A percentile compares a stretch with the other conserved stretches of the same genome.
Conservation (phyloP, 306 rosid species). For the Geum urbanum region DNA sequence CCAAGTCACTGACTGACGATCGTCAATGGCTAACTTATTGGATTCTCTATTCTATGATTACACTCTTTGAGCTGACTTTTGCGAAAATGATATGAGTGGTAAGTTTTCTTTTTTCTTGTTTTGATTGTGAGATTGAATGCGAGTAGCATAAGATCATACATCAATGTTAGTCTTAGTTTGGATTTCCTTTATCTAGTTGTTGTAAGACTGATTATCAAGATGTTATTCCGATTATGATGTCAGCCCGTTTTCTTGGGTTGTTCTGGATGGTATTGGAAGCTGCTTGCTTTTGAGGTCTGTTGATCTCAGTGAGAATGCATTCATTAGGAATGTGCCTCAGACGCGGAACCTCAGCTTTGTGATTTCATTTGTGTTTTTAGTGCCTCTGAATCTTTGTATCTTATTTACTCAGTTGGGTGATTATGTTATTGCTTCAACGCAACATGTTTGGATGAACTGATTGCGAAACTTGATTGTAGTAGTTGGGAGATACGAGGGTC, state of each 20-base stretch:
- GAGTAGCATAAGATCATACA: no score
- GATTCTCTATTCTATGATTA: conserved; percentile 90
- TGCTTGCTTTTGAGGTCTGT: no score
- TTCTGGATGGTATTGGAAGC: no score
- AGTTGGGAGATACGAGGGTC: no score
- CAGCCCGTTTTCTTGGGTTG: no score
- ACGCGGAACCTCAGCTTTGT: conserved; percentile 5
- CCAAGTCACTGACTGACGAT: conserved; percentile 79
- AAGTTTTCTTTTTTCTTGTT: conserved; percentile 13
- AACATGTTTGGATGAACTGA: neutral
- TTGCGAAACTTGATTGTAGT: no score
- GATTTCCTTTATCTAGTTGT: no score
- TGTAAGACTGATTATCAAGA: no score
- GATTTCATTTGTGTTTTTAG: conserved; percentile 2
- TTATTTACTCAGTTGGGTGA: neutral
- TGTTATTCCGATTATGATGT: no score
- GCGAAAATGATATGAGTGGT: conserved; percentile 85
- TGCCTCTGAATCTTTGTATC: neutral
- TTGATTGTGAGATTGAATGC: neutral
- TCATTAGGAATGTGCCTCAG: no score
- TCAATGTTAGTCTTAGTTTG: no score
- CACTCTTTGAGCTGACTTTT: conserved; percentile 90
- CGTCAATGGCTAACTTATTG: conserved; percentile 99
- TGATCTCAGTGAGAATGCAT: no score
- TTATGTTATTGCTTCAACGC: neutral